These are phyloP conservation scores for Clarkia xantiana DNA, from an alignment of 345 rosid species.

Conservation along the genomic window DNA sequence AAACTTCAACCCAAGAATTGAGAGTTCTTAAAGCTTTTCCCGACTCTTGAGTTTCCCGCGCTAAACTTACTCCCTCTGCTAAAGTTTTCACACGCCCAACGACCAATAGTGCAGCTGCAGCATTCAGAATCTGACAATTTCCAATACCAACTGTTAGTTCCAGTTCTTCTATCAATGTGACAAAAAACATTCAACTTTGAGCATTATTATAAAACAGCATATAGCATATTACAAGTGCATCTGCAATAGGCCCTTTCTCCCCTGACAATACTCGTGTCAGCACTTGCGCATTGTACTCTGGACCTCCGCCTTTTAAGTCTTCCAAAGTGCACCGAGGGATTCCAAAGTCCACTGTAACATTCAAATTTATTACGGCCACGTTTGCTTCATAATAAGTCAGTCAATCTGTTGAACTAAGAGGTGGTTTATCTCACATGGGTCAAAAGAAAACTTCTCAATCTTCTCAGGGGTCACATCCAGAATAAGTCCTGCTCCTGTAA, in stretches of 20 bases:
- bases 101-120: conserved; percentile 85
- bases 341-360: conserved; percentile 65
- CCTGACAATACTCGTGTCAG: conserved; percentile 62
- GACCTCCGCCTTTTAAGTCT: conserved; percentile 67
- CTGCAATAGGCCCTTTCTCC: conserved; percentile 65
- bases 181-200: background rate
- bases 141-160: background rate
- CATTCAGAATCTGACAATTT: conserved; percentile 61
- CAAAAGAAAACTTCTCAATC: conserved; percentile 63
- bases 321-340: conserved; percentile 78
- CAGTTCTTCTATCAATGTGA: background rate
- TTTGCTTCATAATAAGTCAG: background rate
- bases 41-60: conserved; percentile 60
- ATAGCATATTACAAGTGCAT: conserved; percentile 52
- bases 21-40: conserved; percentile 70
- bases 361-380: conserved; percentile 4
- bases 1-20: conserved; percentile 44
- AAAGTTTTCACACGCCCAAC: conserved; percentile 38
- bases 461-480: conserved; percentile 57
- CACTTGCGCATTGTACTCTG: conserved; percentile 55
- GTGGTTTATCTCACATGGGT: conserved; percentile 40
- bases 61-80: conserved; percentile 57
- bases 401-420: too few species aligned
- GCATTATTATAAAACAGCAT: background rate
- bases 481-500: conserved; percentile 58